phyloP scores from a whole-genome alignment of 2,329 filamentous ascomycete species.

The Furcasterigmium sp. region DNA sequence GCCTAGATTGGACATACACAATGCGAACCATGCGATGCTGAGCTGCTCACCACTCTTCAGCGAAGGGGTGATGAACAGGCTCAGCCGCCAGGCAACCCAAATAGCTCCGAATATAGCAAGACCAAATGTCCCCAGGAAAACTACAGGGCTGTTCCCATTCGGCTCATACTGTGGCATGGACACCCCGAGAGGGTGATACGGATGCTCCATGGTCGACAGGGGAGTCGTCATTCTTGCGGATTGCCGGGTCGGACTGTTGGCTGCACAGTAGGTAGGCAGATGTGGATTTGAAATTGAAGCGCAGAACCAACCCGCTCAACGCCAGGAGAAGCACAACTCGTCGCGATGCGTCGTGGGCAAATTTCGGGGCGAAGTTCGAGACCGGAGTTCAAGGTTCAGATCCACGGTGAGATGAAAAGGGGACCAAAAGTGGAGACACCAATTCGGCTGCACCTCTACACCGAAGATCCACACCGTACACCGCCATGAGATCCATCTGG shows the following conservation, averaged over 20 bases:
- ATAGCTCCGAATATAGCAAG: slow-evolving; percentile 27
- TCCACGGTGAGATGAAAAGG: slow-evolving; percentile 1
- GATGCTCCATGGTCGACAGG: slow-evolving; percentile 26
- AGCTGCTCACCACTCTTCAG: slow-evolving; percentile 30
- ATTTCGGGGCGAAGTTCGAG: too few species aligned
- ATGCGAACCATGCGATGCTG: slow-evolving; percentile 46
- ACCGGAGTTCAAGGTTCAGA: too few species aligned
- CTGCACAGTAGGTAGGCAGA: too few species aligned
- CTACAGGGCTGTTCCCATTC: slow-evolving; percentile 33
- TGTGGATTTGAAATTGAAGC: too few species aligned
- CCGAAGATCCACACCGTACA: too few species aligned
- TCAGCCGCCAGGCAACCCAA: slow-evolving; percentile 21
- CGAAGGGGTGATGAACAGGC: slow-evolving; percentile 24
- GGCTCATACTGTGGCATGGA: slow-evolving; percentile 37
- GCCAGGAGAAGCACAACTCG: too few species aligned
- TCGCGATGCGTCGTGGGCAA: too few species aligned
- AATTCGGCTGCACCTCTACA: too few species aligned
- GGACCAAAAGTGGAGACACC: background rate
- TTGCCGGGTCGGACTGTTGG: too few species aligned
- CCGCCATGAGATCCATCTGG: too few species aligned
- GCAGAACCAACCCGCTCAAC: too few species aligned
- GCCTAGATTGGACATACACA: slow-evolving; percentile 37
- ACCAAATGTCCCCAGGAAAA: slow-evolving; percentile 31
- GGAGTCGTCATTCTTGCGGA: background rate
- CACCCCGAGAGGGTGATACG: slow-evolving; percentile 43